These are phyloP conservation scores for Didymella exigua DNA, from an alignment of 2,329 filamentous ascomycete genomes.

Conservation along the genomic window DNA sequence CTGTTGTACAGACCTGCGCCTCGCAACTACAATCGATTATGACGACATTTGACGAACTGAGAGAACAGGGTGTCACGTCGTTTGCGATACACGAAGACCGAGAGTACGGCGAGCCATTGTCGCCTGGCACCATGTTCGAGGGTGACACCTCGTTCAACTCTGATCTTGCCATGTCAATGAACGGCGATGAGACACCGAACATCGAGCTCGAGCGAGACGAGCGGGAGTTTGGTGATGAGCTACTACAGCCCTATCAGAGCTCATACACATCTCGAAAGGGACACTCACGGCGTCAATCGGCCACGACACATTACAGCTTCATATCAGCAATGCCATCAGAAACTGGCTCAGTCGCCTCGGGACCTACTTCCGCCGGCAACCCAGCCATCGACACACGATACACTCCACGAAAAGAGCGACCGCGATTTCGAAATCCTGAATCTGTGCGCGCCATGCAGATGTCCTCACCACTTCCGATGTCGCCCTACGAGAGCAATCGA, in stretches of 20 bases:
- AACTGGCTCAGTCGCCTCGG: slow-evolving; percentile 42
- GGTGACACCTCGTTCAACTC: slow-evolving; percentile 43
- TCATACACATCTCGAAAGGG: slow-evolving; percentile 41
- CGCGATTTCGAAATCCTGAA: slow-evolving; percentile 71
- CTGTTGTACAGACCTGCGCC: slow-evolving; percentile 18
- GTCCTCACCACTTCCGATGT: slow-evolving; percentile 60
- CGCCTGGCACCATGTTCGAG: slow-evolving; percentile 40
- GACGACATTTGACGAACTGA: slow-evolving; percentile 41
- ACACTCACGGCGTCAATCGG: slow-evolving; percentile 37
- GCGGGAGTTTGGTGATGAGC: slow-evolving; percentile 27
- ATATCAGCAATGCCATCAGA: slow-evolving; percentile 49
- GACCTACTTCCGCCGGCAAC: slow-evolving; percentile 33
- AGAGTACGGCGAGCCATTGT: slow-evolving; percentile 38
- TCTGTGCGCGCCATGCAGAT: slow-evolving; percentile 74
- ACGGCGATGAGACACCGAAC: slow-evolving; percentile 38
- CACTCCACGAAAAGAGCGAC: slow-evolving; percentile 64
- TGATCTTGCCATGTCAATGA: slow-evolving; percentile 34
- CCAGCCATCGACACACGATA: slow-evolving; percentile 50
- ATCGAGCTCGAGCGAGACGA: slow-evolving; percentile 40
- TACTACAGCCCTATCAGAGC: slow-evolving; percentile 37
- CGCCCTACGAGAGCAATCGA: slow-evolving; percentile 36
- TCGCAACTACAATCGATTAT: slow-evolving; percentile 29
- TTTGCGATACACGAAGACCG: slow-evolving; percentile 45
- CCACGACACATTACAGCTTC: slow-evolving; percentile 39
- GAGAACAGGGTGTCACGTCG: slow-evolving; percentile 38